These are phyloP conservation scores for Zygosaccharomyces bisporus DNA, from an alignment of 805 yeast genomes.

Conservation along the genomic window DNA sequence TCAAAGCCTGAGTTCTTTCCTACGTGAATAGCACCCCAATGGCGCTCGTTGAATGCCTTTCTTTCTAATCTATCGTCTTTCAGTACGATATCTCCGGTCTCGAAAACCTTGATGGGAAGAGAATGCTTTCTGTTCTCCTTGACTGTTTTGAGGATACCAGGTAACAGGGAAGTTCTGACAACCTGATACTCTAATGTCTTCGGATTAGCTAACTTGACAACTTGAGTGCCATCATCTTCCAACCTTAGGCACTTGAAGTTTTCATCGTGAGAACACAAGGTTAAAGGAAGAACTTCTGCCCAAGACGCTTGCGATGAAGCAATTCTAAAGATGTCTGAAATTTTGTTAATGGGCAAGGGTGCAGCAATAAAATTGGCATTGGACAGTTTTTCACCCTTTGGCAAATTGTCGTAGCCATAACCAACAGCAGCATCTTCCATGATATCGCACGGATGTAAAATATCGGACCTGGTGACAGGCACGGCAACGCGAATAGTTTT, in stretches of 20 bases:
- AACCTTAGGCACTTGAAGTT: slow-evolving; percentile 82
- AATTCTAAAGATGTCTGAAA: slow-evolving; percentile 82
- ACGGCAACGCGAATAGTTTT: slow-evolving; percentile 58
- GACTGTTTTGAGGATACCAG: slow-evolving; percentile 92
- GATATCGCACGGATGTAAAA: slow-evolving; percentile 94
- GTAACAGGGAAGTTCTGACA: slow-evolving; percentile 89
- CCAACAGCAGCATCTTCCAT: slow-evolving; percentile 98
- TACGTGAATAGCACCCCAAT: slow-evolving; percentile 90
- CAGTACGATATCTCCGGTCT: slow-evolving; percentile 90
- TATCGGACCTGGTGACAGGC: slow-evolving; percentile 94
- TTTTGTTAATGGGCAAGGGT: slow-evolving; percentile 86
- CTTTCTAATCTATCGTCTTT: slow-evolving; percentile 78
- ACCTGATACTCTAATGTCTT: slow-evolving; percentile 96
- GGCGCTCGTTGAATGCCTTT: slow-evolving; percentile 86
- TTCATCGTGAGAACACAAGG: slow-evolving; percentile 94
- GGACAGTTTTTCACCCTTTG: slow-evolving; percentile 71
- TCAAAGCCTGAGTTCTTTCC: slow-evolving; percentile 97
- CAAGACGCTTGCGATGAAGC: slow-evolving; percentile 95
- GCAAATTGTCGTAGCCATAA: slow-evolving; percentile 87
- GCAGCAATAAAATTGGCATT: slow-evolving; percentile 74
- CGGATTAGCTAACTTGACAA: slow-evolving; percentile 91
- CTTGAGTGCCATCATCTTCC: slow-evolving; percentile 68
- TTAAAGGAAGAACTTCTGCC: slow-evolving; percentile 93
- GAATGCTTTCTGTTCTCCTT: slow-evolving; percentile 95
- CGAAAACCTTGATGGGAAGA: slow-evolving; percentile 91